Base-by-base conservation (phyloP, 208 protist genomes). In the Kentomonas sorsogonicus region DNA sequence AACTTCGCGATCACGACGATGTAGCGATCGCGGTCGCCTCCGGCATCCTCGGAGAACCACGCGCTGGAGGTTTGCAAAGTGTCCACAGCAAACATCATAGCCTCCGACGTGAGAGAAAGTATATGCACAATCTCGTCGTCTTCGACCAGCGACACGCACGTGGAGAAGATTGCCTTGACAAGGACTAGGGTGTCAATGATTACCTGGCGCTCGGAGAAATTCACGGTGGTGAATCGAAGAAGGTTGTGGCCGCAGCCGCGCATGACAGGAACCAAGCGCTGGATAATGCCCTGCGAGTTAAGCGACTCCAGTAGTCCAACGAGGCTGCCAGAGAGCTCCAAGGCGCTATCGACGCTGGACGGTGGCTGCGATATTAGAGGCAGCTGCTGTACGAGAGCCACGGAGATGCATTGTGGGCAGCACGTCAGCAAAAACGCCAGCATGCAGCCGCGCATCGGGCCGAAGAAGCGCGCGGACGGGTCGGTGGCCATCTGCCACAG, bases 251-350 rank as follows among this genome's bases (percentile, higher is more conserved):
- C 71, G 1, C 48, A 41, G 7, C 16, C 33, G 9, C 76, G 22
- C 27, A 83, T 40, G 4, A 60, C 50, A 0, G 65, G 60, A 53
- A 83, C 79, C 36, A 74, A 27, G 16, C 46, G 50, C 9, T 60
- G 60, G 26, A 87, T 66, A 0, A 74, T 54, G 20, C 80, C 66
- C 29, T 78, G 72, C 20, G 56, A 66, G 45, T 67, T 51, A 33
- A 87, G 36, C 31, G 75, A 79, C 59, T 74, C 61, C 23, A 74
- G 75, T 9, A 87, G 40, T 16, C 79, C 79, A n/a, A 60, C 69
- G n/a, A 57, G 51, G 25, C 57, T 50, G 10, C 26, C 30, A 23
- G 22, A 15, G 5, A 47, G 57, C 39, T 53, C 51, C 22, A 51
- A 30, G 3, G n/a, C n/a, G n/a, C n/a, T n/a, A n/a, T n/a, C n/a